Evolutionary conservation across 306 rosid genomes (phyloP).

Genomic region (Pterocarpus santalinus): DNA sequence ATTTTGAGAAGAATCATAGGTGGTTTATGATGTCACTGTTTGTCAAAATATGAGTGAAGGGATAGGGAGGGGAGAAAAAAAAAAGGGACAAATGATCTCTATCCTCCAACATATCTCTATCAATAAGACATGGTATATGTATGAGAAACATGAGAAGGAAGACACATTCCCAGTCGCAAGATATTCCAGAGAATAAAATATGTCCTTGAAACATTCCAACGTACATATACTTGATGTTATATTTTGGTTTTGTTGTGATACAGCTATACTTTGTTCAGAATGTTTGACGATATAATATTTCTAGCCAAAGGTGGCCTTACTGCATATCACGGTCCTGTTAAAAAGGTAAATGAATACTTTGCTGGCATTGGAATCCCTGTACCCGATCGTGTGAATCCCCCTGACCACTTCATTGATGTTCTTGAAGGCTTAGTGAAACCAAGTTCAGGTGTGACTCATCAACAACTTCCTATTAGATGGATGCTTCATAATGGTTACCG

Average conservation of each 20-base stretch:
- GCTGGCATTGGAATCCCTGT: constrained; percentile 74
- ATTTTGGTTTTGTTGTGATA: constrained; percentile 42
- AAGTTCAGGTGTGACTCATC: constrained; percentile 57
- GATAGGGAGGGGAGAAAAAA: too few species aligned
- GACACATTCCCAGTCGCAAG: too few species aligned
- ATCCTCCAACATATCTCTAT: too few species aligned
- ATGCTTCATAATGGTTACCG: constrained; percentile 86
- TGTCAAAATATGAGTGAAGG: too few species aligned
- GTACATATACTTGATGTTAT: constrained; percentile 7
- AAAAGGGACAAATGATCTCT: too few species aligned
- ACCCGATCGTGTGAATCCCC: constrained; percentile 89
- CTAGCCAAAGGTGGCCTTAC: constrained; percentile 88
- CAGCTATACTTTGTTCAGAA: constrained; percentile 83
- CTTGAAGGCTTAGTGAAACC: constrained; percentile 80
- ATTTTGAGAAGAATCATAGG: too few species aligned
- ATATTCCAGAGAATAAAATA: constrained; percentile 18
- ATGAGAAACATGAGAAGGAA: too few species aligned
- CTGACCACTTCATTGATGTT: constrained; percentile 83
- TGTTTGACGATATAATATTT: constrained; percentile 84
- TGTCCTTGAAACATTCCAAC: constrained; percentile 30
- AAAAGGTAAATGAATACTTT: constrained; percentile 84
- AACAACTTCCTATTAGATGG: constrained; percentile 86
- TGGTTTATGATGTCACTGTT: too few species aligned
- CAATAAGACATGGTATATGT: too few species aligned
- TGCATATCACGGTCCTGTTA: constrained; percentile 84